A percentile compares a stretch with the other conserved stretches of the same genome.
Evolutionary conservation across 208 protist genomes (phyloP).

Genomic region (Trypanosoma theileri): DNA sequence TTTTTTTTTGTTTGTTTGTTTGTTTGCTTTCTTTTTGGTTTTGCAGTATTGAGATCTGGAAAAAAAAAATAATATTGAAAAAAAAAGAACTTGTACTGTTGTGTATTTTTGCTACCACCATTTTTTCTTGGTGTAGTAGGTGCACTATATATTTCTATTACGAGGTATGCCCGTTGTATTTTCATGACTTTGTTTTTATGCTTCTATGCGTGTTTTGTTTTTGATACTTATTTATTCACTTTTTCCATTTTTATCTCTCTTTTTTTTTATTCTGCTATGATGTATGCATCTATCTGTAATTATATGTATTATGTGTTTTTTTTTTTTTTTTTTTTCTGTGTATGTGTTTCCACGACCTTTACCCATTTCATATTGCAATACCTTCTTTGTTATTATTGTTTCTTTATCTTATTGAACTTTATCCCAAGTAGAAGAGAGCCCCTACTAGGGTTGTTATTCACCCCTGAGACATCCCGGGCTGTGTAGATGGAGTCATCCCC

Average conservation of each 20-base stretch:
- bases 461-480: neutral
- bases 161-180: too few relatives aligned
- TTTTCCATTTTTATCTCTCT: too few relatives aligned
- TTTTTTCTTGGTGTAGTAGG: neutral
- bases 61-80: too few relatives aligned
- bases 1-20: neutral
- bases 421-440: too few relatives aligned
- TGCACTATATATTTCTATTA: neutral
- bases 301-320: neutral
- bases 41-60: too few relatives aligned
- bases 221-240: too few relatives aligned
- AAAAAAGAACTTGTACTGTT: too few relatives aligned
- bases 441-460: neutral
- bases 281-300: neutral
- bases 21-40: neutral
- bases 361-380: neutral
- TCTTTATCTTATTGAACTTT: neutral
- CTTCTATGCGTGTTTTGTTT: too few relatives aligned
- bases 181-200: too few relatives aligned
- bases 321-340: neutral
- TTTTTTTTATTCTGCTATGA: too few relatives aligned
- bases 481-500: slow-evolving; percentile 4
- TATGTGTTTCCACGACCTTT: neutral
- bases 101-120: too few relatives aligned
- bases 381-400: neutral